Base-by-base conservation (phyloP, 257 asterid species). In the Capsicum chinense region DNA sequence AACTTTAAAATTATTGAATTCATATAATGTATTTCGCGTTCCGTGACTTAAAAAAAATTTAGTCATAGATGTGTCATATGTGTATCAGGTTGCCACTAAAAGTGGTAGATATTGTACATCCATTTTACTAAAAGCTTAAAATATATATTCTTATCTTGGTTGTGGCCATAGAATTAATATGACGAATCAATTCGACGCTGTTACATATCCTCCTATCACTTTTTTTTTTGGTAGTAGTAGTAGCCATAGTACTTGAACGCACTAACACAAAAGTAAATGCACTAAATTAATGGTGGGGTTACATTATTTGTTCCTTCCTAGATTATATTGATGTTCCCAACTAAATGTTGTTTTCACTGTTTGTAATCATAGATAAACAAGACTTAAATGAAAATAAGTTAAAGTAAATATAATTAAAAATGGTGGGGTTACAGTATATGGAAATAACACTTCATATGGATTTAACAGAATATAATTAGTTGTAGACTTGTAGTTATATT, bases 401-500 rank as follows among this genome's bases (percentile, higher is more conserved):
- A n/a, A n/a, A 16, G 79, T 3, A 4, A 39, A 3, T 39, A 39
- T 39, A 39, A 39, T 39, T 39, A 39, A 39, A 39, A 39, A 39
- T 4, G 44, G 44, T 39, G 44, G 5, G 44, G 44, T 39, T 39
- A 39, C 44, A 39, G 3, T 39, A 39, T 39, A 39, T 21, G 71
- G 9, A 64, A n/a, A 68, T 37, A 15, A 37, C 15, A 68, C 1
- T 73, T 19, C 0, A 3, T 19, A 73, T 48, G 44, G 5, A 6
- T 13, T 39, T 54, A 13, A 74, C 60, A 74, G 3, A 74, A 6
- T 19, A 19, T 7, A 19, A 50, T 21, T 50, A 74, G 42, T 12
- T 74, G 62, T 74, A 50, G 81, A 74, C n/a, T 12, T 74, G 62
- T 74, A 50, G 81, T 2, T 48, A 33, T 54, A 74, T 50, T 19